Percentiles rank a stretch among this genome's conserved stretches.
These are phyloP conservation scores for Phytopythium mirpurense DNA, from an alignment of 352 stramenopile genomes.

Conservation along the genomic window DNA sequence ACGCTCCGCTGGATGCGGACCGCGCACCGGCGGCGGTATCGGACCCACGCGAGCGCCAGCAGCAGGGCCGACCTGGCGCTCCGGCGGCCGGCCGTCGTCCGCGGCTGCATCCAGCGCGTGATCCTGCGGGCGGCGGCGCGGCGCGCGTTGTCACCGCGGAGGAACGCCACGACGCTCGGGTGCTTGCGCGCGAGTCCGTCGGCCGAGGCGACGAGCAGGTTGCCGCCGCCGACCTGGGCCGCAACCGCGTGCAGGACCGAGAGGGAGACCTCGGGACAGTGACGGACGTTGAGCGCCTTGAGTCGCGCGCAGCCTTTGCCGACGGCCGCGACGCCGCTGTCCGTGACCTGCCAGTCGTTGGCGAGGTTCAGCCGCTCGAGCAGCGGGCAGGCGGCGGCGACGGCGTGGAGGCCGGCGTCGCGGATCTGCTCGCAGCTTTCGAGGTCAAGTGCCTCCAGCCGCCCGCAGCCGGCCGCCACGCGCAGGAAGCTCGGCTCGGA, in stretches of 20 bases:
- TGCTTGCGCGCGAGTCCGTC: slow-evolving; percentile 50
- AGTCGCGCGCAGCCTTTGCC: slow-evolving; percentile 24
- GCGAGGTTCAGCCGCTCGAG: slow-evolving; percentile 55
- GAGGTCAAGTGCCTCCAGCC: slow-evolving; percentile 46
- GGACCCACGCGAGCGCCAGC: slow-evolving; percentile 35
- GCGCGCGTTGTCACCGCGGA: slow-evolving; percentile 24
- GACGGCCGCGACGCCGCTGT: slow-evolving; percentile 30
- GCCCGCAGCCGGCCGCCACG: slow-evolving; percentile 25
- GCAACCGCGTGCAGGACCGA: slow-evolving; percentile 30
- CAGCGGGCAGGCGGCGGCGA: slow-evolving; percentile 25
- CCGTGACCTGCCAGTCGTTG: slow-evolving; percentile 73
- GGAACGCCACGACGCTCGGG: slow-evolving; percentile 36
- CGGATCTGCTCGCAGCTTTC: slow-evolving; percentile 73
- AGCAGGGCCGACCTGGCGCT: slow-evolving; percentile 40
- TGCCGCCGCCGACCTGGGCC: slow-evolving; percentile 22
- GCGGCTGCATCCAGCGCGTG: slow-evolving; percentile 30
- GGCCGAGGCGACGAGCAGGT: slow-evolving; percentile 25
- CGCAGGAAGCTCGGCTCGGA: slow-evolving; percentile 43
- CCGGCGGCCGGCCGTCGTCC: slow-evolving; percentile 5
- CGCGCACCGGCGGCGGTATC: slow-evolving; percentile 30
- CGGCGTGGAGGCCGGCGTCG: slow-evolving; percentile 28
- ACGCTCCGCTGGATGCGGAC: slow-evolving; percentile 51
- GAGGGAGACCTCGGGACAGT: slow-evolving; percentile 61
- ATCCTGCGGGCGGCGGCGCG: slow-evolving; percentile 30
- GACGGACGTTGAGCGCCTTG: slow-evolving; percentile 39